Evolutionary conservation across 257 asterid genomes (phyloP).

Genomic region (Fraxinus anomala): DNA sequence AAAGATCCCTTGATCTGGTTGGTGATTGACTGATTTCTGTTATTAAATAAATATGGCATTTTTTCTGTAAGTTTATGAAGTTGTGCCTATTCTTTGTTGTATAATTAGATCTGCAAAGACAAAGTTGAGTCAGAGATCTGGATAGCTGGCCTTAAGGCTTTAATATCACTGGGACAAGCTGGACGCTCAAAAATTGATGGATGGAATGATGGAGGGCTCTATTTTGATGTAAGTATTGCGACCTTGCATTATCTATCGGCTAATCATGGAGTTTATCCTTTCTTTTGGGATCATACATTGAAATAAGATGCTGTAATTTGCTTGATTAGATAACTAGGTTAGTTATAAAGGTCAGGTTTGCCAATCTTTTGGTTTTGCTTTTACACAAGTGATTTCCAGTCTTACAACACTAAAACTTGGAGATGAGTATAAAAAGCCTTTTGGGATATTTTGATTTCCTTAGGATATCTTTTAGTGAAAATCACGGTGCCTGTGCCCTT

Average conservation of each 20-base stretch:
- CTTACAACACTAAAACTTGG: neutral
- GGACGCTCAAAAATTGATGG: slow-evolving; percentile 96
- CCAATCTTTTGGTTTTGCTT: neutral
- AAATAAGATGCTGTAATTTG: neutral
- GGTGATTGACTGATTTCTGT: slow-evolving; percentile 35
- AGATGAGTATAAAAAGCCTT: too few species aligned
- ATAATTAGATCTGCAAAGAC: slow-evolving; percentile 78
- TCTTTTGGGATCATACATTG: neutral
- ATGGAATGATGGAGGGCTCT: slow-evolving; percentile 86
- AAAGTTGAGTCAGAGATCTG: slow-evolving; percentile 94
- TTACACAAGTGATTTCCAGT: neutral
- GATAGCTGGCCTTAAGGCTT: slow-evolving; percentile 82
- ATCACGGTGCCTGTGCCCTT: neutral
- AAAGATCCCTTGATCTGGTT: slow-evolving; percentile 96
- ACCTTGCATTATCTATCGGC: slow-evolving; percentile 18
- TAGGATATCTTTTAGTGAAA: neutral
- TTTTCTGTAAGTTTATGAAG: slow-evolving; percentile 22
- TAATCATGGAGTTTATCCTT: neutral
- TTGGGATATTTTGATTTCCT: neutral
- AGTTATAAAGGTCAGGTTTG: neutral
- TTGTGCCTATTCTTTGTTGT: slow-evolving; percentile 15
- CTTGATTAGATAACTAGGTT: neutral
- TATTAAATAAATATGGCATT: neutral
- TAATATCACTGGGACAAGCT: slow-evolving; percentile 75
- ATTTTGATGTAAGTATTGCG: slow-evolving; percentile 62